These are phyloP conservation scores for Phaeosphaeriaceae sp. DNA, from an alignment of 2,329 filamentous ascomycete genomes.

Conservation along the genomic window DNA sequence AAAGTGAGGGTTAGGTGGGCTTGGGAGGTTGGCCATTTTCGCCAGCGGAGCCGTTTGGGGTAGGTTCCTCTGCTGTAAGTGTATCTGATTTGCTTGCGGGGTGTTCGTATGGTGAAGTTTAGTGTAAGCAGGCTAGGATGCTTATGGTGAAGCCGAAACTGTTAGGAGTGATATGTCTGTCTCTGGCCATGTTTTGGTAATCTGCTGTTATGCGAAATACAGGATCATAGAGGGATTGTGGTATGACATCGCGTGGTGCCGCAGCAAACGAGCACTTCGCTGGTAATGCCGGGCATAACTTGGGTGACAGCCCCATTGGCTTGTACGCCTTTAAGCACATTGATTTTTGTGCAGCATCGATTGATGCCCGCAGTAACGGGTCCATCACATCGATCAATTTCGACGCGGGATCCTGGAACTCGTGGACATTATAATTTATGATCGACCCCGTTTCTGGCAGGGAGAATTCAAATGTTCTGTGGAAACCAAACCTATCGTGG, in stretches of 20 bases:
- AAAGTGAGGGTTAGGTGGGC: conserved; percentile 1
- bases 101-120: conserved; percentile 1
- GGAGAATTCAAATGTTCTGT: conserved; percentile 2
- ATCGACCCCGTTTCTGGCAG: neutral
- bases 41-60: conserved; percentile 6
- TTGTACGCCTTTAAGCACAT: conserved; percentile 2
- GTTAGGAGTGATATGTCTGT: too few species aligned
- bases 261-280: neutral
- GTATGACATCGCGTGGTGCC: conserved; percentile 4
- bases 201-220: conserved; percentile 9
- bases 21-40: conserved; percentile 7
- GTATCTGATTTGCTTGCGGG: neutral
- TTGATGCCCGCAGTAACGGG: too few species aligned
- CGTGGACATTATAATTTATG: too few species aligned
- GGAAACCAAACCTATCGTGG: conserved; percentile 5
- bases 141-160: neutral
- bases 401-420: too few species aligned
- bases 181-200: conserved; percentile 13
- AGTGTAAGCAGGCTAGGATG: conserved; percentile 8
- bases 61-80: neutral
- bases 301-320: neutral
- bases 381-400: neutral
- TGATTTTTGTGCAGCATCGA: too few species aligned
- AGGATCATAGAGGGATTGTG: conserved; percentile 6
- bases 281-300: neutral